Percentiles rank a stretch among this genome's conserved stretches.
phyloP scores from a whole-genome alignment of 805 yeast genomes.

The Peterozyma xylosa region DNA sequence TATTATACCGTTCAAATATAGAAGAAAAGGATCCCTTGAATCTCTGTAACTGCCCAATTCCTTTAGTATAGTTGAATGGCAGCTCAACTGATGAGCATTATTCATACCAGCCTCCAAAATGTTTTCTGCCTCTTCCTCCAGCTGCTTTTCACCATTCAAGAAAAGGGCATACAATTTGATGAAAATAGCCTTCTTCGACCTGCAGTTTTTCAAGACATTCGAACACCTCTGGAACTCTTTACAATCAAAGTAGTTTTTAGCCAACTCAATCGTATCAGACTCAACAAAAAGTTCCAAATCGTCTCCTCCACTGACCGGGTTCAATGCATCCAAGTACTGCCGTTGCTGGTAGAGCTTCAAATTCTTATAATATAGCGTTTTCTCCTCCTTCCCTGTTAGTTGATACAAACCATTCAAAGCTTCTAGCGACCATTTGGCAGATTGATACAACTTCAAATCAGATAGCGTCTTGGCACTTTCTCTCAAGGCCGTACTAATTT shows the following conservation, averaged over 20 bases:
- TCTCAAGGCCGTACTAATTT: constrained; percentile 22
- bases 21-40: constrained; percentile 47
- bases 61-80: constrained; percentile 23
- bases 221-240: constrained; percentile 82
- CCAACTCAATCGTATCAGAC: constrained; percentile 44
- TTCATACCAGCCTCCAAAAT: constrained; percentile 36
- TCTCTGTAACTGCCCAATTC: constrained; percentile 29
- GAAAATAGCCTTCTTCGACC: constrained; percentile 47
- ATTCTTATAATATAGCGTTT: constrained; percentile 13
- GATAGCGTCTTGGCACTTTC: constrained; percentile 37
- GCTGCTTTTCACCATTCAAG: constrained; percentile 70
- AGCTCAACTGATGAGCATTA: constrained; percentile 8
- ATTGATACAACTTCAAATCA: constrained; percentile 53
- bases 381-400: constrained; percentile 12
- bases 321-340: neutral
- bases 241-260: constrained; percentile 68
- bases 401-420: constrained; percentile 1
- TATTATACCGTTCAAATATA: constrained; percentile 67
- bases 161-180: constrained; percentile 61
- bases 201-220: constrained; percentile 42
- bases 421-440: constrained; percentile 62
- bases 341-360: neutral
- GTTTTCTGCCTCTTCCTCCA: constrained; percentile 66
- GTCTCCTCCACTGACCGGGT: neutral
- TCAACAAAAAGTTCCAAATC: constrained; percentile 18